These are phyloP conservation scores for Hypoxylon sp. DNA, from an alignment of 2,329 filamentous ascomycete genomes.

Conservation along the genomic window DNA sequence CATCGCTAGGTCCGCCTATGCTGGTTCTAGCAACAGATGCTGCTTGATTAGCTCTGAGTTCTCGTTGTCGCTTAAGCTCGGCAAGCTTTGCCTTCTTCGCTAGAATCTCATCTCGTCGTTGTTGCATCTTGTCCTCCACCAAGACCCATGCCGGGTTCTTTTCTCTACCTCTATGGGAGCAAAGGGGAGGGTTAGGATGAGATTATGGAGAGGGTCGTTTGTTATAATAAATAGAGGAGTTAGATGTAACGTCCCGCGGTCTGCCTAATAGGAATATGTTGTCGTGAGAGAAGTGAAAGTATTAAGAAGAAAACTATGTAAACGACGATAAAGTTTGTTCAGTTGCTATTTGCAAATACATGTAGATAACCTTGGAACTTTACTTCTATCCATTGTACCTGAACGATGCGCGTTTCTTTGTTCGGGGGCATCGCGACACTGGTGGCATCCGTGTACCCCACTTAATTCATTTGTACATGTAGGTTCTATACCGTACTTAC, in stretches of 20 bases:
- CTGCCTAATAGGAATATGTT: neutral
- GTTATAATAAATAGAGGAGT: slow-evolving; percentile 1
- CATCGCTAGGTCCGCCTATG: slow-evolving; percentile 78
- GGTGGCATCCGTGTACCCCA: slow-evolving; percentile 29
- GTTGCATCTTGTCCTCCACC: slow-evolving; percentile 71
- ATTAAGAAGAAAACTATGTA: neutral
- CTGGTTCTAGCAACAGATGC: slow-evolving; percentile 77
- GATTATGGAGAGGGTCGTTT: slow-evolving; percentile 9
- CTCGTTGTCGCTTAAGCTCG: slow-evolving; percentile 93
- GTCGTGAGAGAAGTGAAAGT: neutral
- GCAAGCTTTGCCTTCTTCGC: slow-evolving; percentile 98
- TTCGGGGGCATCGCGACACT: slow-evolving; percentile 38
- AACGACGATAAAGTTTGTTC: neutral
- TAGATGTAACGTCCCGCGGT: slow-evolving; percentile 1
- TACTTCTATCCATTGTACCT: slow-evolving; percentile 5
- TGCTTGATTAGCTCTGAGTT: slow-evolving; percentile 82
- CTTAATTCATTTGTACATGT: slow-evolving; percentile 19
- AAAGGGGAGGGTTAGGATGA: slow-evolving; percentile 6
- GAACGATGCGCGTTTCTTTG: slow-evolving; percentile 42
- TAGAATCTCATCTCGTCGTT: slow-evolving; percentile 94
- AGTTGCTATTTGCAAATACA: slow-evolving; percentile 1
- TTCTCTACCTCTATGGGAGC: slow-evolving; percentile 10
- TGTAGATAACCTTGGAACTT: neutral
- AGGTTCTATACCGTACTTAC: slow-evolving; percentile 1
- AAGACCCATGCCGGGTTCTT: slow-evolving; percentile 65